These are phyloP conservation scores for Paraphaeosphaeria minitans DNA, from an alignment of 2,329 filamentous ascomycete genomes.

Conservation along the genomic window DNA sequence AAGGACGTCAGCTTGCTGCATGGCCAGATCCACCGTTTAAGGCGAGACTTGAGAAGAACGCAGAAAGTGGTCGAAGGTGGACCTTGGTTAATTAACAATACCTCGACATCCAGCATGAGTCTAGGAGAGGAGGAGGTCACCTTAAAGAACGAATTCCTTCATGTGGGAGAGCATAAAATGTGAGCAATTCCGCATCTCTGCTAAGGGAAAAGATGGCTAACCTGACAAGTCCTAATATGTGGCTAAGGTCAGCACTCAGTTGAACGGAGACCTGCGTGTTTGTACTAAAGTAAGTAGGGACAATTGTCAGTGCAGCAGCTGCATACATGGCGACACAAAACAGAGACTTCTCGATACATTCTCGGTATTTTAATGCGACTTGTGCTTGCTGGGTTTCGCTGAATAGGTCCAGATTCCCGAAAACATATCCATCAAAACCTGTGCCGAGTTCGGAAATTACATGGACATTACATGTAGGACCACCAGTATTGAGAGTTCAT, in stretches of 20 bases:
- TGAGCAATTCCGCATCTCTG: neutral
- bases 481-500: neutral
- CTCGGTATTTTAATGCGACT: conserved; percentile 52
- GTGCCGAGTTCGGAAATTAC: conserved; percentile 8
- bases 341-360: conserved; percentile 74
- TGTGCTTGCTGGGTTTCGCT: conserved; percentile 4
- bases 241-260: conserved; percentile 33
- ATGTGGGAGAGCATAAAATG: conserved; percentile 6
- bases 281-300: conserved; percentile 56
- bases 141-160: conserved; percentile 9
- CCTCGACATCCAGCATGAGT: neutral
- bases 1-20: neutral
- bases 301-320: conserved; percentile 71
- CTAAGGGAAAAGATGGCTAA: neutral
- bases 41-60: neutral
- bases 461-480: conserved; percentile 34
- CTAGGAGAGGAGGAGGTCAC: neutral
- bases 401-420: conserved; percentile 29
- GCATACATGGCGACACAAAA: conserved; percentile 71
- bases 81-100: neutral
- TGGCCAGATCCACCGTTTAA: neutral
- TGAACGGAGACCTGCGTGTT: neutral
- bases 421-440: conserved; percentile 29
- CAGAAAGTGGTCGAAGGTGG: neutral
- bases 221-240: conserved; percentile 45